phyloP scores from a whole-genome alignment of 1,284 basidiomycete genomes.

The Trametes polyzona region DNA sequence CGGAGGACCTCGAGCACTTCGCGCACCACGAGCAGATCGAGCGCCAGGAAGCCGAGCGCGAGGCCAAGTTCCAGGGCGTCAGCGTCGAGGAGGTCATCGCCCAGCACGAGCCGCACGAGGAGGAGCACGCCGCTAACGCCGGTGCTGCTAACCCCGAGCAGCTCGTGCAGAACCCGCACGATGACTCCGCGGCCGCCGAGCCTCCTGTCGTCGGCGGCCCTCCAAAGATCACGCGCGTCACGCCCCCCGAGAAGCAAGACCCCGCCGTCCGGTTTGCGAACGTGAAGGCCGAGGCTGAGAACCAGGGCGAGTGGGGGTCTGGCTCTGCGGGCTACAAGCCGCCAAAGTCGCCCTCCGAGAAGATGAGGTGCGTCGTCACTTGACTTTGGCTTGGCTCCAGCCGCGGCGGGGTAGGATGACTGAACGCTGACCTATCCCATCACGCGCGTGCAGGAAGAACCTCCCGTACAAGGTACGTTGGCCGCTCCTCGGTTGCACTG shows the following conservation, averaged over 20 bases:
- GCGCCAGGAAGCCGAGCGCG: constrained; percentile 79
- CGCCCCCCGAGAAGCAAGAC: constrained; percentile 68
- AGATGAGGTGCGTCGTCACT: constrained; percentile 67
- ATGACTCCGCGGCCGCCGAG: constrained; percentile 18
- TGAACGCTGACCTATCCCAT: background rate
- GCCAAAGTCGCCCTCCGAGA: constrained; percentile 71
- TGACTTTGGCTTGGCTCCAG: too few relatives aligned
- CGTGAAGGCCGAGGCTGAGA: constrained; percentile 55
- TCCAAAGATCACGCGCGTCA: constrained; percentile 56
- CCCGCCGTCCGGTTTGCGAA: constrained; percentile 62
- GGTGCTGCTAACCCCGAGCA: constrained; percentile 30
- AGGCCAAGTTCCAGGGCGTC: constrained; percentile 83
- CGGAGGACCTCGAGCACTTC: constrained; percentile 91
- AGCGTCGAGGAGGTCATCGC: constrained; percentile 68
- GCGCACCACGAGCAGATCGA: constrained; percentile 90
- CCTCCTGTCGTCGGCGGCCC: constrained; percentile 27
- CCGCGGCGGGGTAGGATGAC: constrained; percentile 1
- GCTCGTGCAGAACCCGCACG: constrained; percentile 28
- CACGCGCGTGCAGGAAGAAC: constrained; percentile 59
- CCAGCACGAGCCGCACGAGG: constrained; percentile 47
- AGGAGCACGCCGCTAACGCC: constrained; percentile 19
- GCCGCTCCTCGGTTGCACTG: constrained; percentile 1
- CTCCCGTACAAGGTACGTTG: constrained; percentile 80
- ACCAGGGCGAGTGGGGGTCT: constrained; percentile 71
- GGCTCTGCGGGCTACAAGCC: constrained; percentile 76